These are phyloP conservation scores for Boletales sp. DNA, from an alignment of 768 basidiomycete genomes.

Conservation along the genomic window DNA sequence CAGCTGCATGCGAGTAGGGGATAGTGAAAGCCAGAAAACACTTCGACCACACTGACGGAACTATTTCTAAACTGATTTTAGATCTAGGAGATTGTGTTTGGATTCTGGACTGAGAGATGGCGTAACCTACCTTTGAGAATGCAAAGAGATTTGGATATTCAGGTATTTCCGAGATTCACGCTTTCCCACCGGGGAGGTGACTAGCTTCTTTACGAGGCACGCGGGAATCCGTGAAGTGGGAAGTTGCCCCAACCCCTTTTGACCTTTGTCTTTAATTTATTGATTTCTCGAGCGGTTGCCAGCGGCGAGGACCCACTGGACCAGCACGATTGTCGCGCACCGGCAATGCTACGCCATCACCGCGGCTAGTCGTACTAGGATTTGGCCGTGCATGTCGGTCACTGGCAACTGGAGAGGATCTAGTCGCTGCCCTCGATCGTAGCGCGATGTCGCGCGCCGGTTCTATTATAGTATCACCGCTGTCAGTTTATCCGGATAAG, in stretches of 20 bases:
- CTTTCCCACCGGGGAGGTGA: conserved; percentile 48
- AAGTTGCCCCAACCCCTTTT: conserved; percentile 10
- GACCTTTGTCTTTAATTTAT: conserved; percentile 2
- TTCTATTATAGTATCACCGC: conserved; percentile 71
- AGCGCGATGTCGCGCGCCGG: conserved; percentile 80
- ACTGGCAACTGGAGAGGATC: conserved; percentile 64
- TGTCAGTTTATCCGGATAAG: conserved; percentile 3
- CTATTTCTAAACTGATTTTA: conserved; percentile 98
- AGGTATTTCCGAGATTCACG: conserved; percentile 17
- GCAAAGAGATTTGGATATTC: conserved; percentile 44
- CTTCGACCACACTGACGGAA: conserved; percentile 98
- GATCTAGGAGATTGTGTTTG: conserved; percentile 91
- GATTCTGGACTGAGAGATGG: conserved; percentile 81
- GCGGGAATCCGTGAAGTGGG: conserved; percentile 80
- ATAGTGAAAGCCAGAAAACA: conserved; percentile 94
- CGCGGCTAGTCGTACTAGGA: conserved; percentile 58
- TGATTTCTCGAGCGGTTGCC: conserved; percentile 60
- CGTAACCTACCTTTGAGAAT: conserved; percentile 86
- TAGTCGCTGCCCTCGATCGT: conserved; percentile 88
- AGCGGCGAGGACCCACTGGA: no score
- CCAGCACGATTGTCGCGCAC: no score
- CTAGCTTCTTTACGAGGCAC: conserved; percentile 48
- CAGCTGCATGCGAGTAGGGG: conserved; percentile 62
- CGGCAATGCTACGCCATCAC: no score
- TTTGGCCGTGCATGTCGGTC: conserved; percentile 88